Base-by-base conservation (phyloP, 1,284 basidiomycete genomes). In the Trichosporon asahii region DNA sequence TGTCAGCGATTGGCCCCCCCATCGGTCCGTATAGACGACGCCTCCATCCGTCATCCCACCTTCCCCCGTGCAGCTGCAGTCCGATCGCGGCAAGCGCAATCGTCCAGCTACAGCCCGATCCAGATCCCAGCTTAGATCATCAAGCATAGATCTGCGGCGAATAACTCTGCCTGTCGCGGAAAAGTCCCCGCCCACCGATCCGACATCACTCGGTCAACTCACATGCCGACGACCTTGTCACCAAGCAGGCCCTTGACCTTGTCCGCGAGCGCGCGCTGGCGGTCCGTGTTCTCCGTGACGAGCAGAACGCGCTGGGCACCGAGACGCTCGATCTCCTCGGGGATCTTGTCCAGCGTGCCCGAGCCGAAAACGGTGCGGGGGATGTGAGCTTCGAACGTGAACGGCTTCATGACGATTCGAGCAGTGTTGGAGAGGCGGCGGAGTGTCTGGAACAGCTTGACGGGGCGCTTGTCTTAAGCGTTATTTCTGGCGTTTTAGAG, bases 331-430 rank as follows among this genome's bases (percentile, higher is more conserved):
- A 85, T 75, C 73, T 86, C 85, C 4, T 78, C 77, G 2, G 81
- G 78, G 31, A 85, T 80, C 68, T 84, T 78, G 21, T 74, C 66
- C 65, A 83, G 76, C 2, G 84, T 85, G 1, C 83, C 85, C 33
- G 70, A 75, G n/a, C 85, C 85, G 68, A 86, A 86, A 72, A 86
- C 75, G 61, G 85, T 84, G 33, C 84, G 72, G 8, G 72, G 80
- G 9, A 81, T 80, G 53, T 85, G 85, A 15, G 85, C 68, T 65
- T 72, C 66, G 60, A 72, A 73, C 18, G 68, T 73, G 69, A 71
- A 72, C 1, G 69, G 57, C 37, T 63, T 49, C 69, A 68, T 68
- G 61, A 25, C 46, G 66, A 40, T 14, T 1, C 23, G 66, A 12
- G 53, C 55, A 55, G 53, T 44, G 55, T 21, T 64, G 7, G 31